phyloP scores from a whole-genome alignment of 345 rosid species.

The Lagerstroemia speciosa region DNA sequence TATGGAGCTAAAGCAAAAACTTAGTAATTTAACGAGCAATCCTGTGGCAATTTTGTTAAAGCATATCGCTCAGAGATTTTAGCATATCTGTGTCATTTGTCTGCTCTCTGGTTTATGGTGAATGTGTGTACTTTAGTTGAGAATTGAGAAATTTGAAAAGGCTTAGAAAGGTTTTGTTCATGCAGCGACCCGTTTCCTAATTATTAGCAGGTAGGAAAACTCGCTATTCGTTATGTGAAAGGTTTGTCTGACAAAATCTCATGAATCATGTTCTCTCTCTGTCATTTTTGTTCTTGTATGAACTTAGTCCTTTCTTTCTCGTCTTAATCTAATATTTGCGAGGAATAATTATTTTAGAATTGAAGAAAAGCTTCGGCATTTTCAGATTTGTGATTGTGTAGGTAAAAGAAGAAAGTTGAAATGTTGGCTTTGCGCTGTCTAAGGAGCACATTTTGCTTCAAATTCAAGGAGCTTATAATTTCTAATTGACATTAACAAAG shows the following conservation, averaged over 20 bases:
- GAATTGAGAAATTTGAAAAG: neutral
- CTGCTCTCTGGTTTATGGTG: neutral
- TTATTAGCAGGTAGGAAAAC: neutral
- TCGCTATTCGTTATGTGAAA: neutral
- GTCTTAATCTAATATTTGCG: neutral
- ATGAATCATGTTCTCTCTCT: neutral
- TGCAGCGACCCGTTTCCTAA: neutral
- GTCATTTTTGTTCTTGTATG: neutral
- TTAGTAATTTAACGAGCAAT: neutral
- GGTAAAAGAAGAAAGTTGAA: neutral
- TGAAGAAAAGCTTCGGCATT: neutral
- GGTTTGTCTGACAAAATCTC: neutral
- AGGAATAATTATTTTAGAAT: neutral
- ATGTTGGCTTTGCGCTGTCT: neutral
- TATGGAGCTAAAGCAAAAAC: neutral
- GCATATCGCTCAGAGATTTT: neutral
- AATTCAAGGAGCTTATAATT: neutral
- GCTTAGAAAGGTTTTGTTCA: neutral
- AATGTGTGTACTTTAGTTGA: neutral
- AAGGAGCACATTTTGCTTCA: neutral
- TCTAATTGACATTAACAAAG: neutral
- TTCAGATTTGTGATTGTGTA: neutral
- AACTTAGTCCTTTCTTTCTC: neutral
- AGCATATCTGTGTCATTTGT: neutral
- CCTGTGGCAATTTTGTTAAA: neutral